phyloP scores from a whole-genome alignment of 139 green algal genomes.

The Chlorella vulgaris region DNA sequence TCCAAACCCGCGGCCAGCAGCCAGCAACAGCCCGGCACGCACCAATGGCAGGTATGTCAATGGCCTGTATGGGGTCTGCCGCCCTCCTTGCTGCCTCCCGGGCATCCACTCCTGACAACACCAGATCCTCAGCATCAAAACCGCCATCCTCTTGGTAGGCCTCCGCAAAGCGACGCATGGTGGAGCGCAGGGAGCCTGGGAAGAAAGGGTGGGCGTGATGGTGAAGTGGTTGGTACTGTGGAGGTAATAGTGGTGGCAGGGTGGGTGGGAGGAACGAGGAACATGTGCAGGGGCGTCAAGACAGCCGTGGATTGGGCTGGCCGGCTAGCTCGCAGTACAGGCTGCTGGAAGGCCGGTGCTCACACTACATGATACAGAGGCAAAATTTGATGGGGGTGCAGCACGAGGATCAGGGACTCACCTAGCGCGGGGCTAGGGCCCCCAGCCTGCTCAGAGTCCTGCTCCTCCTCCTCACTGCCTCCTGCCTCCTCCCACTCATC shows the following conservation, averaged over 20 bases:
- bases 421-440: background rate
- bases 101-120: constrained; percentile 31
- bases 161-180: background rate
- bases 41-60: constrained; percentile 21
- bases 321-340: too few relatives aligned
- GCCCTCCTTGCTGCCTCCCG: constrained; percentile 26
- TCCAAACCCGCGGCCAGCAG: background rate
- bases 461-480: background rate
- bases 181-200: background rate
- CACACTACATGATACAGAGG: too few relatives aligned
- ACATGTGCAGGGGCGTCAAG: background rate
- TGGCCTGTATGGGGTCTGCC: constrained; percentile 15
- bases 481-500: background rate
- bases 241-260: background rate
- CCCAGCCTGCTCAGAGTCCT: background rate
- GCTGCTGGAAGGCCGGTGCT: too few relatives aligned
- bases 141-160: background rate
- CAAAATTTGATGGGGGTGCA: background rate
- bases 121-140: constrained; percentile 9
- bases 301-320: background rate
- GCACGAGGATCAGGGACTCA: background rate
- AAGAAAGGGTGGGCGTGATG: too few relatives aligned
- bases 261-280: background rate
- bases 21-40: background rate
- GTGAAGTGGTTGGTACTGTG: background rate